Percentiles rank a stretch among this genome's conserved stretches.
Evolutionary conservation across 192 early-diverging fungal species (phyloP).

Genomic region (Coemansia sp.): DNA sequence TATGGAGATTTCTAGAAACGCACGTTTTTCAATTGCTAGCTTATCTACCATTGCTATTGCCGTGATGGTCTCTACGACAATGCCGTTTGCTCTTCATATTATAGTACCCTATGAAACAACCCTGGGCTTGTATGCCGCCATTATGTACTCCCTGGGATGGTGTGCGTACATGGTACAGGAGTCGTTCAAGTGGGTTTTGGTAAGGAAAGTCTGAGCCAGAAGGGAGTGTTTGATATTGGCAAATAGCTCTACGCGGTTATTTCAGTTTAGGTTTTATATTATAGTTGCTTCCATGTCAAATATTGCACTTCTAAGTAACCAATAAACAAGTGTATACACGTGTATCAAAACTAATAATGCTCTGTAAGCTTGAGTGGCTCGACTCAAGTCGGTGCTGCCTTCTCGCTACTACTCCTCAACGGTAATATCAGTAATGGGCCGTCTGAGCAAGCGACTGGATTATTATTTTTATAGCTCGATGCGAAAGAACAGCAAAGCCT

Average conservation of each 20-base stretch:
- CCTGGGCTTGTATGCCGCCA: background rate
- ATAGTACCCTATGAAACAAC: background rate
- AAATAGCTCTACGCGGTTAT: background rate
- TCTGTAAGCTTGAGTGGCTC: background rate
- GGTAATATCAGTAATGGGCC: too few relatives aligned
- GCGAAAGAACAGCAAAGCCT: background rate
- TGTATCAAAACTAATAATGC: background rate
- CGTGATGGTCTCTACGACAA: background rate
- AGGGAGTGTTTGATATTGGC: background rate
- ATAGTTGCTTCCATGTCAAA: background rate
- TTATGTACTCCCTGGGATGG: background rate
- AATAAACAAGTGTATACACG: background rate
- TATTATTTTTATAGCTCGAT: background rate
- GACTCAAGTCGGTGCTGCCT: background rate
- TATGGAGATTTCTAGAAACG: background rate
- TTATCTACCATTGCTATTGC: background rate
- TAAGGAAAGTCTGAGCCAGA: background rate
- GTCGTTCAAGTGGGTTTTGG: background rate
- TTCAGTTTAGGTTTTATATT: background rate
- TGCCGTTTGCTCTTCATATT: background rate
- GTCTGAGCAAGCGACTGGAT: too few relatives aligned
- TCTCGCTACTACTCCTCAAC: background rate
- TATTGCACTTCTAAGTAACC: background rate
- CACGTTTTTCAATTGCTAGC: background rate
- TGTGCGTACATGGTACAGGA: background rate